phyloP scores from a whole-genome alignment of 495 filamentous ascomycete species.

The Aspergillus conjunctus region DNA sequence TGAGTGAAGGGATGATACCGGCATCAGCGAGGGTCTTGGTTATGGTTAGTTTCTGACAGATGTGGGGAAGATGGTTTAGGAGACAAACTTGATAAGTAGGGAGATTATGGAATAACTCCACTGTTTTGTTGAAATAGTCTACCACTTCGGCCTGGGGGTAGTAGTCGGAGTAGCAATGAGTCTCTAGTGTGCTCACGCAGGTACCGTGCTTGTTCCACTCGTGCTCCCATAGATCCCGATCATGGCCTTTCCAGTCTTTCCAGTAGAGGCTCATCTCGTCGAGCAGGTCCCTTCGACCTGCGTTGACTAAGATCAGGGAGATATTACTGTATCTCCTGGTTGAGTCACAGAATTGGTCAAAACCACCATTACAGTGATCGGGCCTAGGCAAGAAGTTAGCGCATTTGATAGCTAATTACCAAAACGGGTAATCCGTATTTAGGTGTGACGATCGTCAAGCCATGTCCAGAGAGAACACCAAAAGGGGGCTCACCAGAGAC shows the following conservation, averaged over 20 bases:
- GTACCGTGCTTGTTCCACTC: conserved; percentile 87
- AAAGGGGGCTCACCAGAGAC: conserved; percentile 62
- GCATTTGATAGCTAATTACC: not conserved
- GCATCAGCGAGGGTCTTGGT: conserved; percentile 46
- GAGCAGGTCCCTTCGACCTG: conserved; percentile 63
- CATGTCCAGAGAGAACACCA: not conserved
- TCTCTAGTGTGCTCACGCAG: conserved; percentile 62
- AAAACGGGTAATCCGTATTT: not conserved
- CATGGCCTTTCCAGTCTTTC: conserved; percentile 67
- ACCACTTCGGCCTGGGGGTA: conserved; percentile 61
- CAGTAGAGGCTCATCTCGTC: conserved; percentile 78
- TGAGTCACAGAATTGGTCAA: conserved; percentile 70
- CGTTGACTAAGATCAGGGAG: conserved; percentile 61
- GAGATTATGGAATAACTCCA: conserved; percentile 50
- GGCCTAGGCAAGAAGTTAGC: conserved; percentile 51
- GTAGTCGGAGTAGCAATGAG: conserved; percentile 73
- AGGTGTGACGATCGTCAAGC: not conserved
- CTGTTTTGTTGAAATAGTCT: conserved; percentile 61
- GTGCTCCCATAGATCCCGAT: conserved; percentile 75
- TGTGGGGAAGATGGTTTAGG: not conserved
- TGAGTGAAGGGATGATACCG: conserved; percentile 51
- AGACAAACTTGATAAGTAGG: conserved; percentile 46
- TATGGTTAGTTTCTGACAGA: conserved; percentile 2
- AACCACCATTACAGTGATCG: conserved; percentile 84
- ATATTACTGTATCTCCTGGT: conserved; percentile 72